phyloP scores from a whole-genome alignment of 257 asterid species.

The Lithospermum erythrorhizon region DNA sequence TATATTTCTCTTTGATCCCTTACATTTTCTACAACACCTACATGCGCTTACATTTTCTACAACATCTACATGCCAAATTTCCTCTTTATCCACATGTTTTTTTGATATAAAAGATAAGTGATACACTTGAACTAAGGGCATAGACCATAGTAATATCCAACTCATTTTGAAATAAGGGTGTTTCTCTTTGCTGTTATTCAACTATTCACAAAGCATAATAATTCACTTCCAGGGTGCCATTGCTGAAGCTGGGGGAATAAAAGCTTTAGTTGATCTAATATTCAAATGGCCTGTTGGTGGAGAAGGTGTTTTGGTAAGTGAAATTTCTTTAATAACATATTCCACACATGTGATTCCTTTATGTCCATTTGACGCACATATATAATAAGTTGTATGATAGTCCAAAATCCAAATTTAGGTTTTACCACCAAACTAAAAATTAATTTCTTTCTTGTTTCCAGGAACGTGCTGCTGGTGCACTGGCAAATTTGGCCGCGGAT shows the following conservation, averaged over 20 bases:
- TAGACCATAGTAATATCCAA: not conserved
- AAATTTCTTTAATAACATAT: constrained; percentile 4
- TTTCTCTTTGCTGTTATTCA: too few species aligned
- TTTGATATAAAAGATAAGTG: too few species aligned
- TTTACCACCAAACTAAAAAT: not conserved
- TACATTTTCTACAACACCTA: not conserved
- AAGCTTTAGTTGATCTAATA: constrained; percentile 73
- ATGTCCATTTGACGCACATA: not conserved
- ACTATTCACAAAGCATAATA: constrained; percentile 3
- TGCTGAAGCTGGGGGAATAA: constrained; percentile 83
- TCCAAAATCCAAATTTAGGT: not conserved
- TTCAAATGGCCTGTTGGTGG: constrained; percentile 70
- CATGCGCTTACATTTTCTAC: not conserved
- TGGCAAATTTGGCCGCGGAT: constrained; percentile 97
- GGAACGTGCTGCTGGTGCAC: constrained; percentile 94
- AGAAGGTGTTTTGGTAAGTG: constrained; percentile 72
- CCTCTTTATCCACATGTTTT: not conserved
- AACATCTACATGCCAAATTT: not conserved
- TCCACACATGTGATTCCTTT: not conserved
- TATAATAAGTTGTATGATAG: not conserved
- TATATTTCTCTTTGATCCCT: not conserved
- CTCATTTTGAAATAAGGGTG: not conserved
- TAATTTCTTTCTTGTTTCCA: constrained; percentile 11
- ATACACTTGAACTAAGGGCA: too few species aligned
- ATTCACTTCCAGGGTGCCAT: constrained; percentile 47